phyloP scores from a whole-genome alignment of 768 basidiomycete species.

The Boletus coccyginus region DNA sequence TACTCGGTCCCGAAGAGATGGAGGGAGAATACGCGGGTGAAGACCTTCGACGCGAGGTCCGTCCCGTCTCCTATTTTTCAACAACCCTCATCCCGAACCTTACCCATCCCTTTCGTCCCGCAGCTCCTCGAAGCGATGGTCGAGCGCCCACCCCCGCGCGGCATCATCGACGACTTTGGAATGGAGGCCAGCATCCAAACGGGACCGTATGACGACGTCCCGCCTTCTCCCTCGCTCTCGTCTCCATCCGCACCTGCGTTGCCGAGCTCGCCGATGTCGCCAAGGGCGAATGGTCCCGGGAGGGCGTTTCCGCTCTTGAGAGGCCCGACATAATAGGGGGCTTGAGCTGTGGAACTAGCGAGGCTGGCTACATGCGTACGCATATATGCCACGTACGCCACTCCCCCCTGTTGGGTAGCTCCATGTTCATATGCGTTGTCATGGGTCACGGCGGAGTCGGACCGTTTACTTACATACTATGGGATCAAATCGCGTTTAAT shows the following conservation, averaged over 20 bases:
- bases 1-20: constrained; percentile 83
- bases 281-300: background rate
- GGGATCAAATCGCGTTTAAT: no score
- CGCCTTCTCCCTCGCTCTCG: background rate
- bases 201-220: constrained; percentile 15
- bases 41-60: constrained; percentile 76
- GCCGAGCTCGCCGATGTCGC: constrained; percentile 13
- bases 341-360: no score
- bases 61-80: constrained; percentile 10
- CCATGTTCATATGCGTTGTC: no score
- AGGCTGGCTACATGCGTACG: no score
- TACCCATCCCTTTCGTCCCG: constrained; percentile 15
- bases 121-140: constrained; percentile 85
- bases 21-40: constrained; percentile 89
- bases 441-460: no score
- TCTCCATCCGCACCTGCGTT: constrained; percentile 1
- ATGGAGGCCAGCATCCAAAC: constrained; percentile 31
- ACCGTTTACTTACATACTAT: no score
- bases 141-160: constrained; percentile 77
- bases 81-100: constrained; percentile 19
- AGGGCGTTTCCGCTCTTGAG: constrained; percentile 11
- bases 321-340: background rate
- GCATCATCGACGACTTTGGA: constrained; percentile 61
- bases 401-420: no score
- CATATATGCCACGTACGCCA: no score